phyloP scores from a whole-genome alignment of 2,329 filamentous ascomycete genomes.

The Colletotrichum destructivum region DNA sequence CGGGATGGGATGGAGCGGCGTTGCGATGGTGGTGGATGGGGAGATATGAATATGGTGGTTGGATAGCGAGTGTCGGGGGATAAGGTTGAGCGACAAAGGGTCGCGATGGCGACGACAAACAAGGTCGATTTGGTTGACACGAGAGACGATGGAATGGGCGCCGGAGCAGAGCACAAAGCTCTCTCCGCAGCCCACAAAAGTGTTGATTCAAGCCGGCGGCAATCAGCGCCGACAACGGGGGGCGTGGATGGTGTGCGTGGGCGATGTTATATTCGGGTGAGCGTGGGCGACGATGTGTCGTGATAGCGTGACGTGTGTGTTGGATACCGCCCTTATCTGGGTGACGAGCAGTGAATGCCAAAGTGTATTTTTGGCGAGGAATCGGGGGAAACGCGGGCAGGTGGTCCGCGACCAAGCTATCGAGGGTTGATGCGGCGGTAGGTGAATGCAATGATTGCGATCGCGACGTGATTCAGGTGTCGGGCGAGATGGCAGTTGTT shows the following conservation, averaged over 20 bases:
- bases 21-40: conserved; percentile 27
- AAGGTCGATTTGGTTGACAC: conserved; percentile 12
- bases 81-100: conserved; percentile 36
- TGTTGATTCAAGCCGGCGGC: conserved; percentile 27
- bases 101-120: conserved; percentile 38
- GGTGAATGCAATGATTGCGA: conserved; percentile 20
- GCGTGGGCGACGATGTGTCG: conserved; percentile 29
- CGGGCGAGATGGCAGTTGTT: conserved; percentile 24
- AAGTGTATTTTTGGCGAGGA: conserved; percentile 9
- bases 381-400: conserved; percentile 31
- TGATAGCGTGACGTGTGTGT: conserved; percentile 38
- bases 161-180: conserved; percentile 47
- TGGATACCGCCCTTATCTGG: conserved; percentile 32
- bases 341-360: conserved; percentile 5
- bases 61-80: conserved; percentile 26
- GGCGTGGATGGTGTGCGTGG: not conserved
- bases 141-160: conserved; percentile 39
- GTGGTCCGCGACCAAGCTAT: conserved; percentile 20
- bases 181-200: conserved; percentile 45
- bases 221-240: conserved; percentile 34
- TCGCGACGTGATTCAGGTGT: conserved; percentile 30
- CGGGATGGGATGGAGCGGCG: conserved; percentile 14
- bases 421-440: conserved; percentile 11
- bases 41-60: conserved; percentile 17
- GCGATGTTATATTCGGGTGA: not conserved